Evolutionary conservation across 1,284 basidiomycete genomes (phyloP).

Genomic region (Phylloporus gajari): DNA sequence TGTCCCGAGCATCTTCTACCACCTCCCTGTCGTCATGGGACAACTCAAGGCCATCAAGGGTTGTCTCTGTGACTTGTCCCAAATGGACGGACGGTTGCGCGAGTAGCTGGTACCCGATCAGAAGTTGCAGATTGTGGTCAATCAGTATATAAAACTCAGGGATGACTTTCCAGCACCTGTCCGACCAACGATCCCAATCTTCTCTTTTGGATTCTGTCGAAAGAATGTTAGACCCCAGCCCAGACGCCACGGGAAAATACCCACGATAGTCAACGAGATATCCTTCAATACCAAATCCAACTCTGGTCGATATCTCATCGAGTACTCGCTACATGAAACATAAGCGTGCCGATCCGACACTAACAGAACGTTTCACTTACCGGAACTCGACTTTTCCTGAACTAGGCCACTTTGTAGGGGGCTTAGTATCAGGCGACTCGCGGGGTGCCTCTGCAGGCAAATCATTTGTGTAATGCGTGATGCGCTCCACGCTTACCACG

Average conservation of each 20-base stretch:
- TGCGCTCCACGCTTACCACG: constrained; percentile 88
- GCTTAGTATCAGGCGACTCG: constrained; percentile 73
- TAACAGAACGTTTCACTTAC: constrained; percentile 46
- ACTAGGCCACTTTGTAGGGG: constrained; percentile 76
- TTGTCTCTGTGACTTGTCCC: no score
- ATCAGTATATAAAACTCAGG: constrained; percentile 53
- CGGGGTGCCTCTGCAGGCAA: constrained; percentile 80
- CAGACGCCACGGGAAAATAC: neutral
- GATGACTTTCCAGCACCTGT: constrained; percentile 94
- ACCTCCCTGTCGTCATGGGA: no score
- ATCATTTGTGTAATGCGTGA: constrained; percentile 74
- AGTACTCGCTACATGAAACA: constrained; percentile 68
- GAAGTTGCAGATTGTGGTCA: neutral
- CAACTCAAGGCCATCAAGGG: no score
- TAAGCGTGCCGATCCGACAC: neutral
- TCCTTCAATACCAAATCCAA: constrained; percentile 83
- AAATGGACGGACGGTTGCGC: no score
- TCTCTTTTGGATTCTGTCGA: constrained; percentile 74
- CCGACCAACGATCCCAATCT: constrained; percentile 87
- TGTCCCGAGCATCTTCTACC: no score
- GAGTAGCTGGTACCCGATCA: neutral
- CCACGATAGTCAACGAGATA: constrained; percentile 75
- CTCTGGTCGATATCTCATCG: constrained; percentile 84
- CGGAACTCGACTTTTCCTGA: constrained; percentile 82
- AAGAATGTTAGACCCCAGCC: no score